Base-by-base conservation (phyloP, 495 filamentous ascomycete species). In the Saxophila tyrrhenica region DNA sequence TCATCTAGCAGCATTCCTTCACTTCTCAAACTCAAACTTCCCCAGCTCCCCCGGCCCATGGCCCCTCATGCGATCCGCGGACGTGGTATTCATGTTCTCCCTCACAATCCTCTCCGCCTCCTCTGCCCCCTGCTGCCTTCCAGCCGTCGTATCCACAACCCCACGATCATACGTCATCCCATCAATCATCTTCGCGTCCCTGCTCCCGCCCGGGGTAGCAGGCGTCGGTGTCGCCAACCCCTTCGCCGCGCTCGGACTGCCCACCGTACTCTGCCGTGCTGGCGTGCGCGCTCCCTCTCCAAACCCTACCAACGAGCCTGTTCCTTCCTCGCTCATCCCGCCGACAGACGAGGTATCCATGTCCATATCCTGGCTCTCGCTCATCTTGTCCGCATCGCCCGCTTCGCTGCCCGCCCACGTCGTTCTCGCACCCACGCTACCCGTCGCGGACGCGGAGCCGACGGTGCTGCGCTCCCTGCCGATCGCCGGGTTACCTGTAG, bases 251-350 rank as follows among this genome's bases (percentile, higher is more conserved):
- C 51, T 45, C 3, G 67, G 68, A 50, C 58, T 65, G 13, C 62
- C 63, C 51, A 64, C 42, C 23, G 55, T 51, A 49, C 64, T 67
- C 25, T 67, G 62, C 32, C 67, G 46, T 22, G 63, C 65, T 3
- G 65, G 65, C 23, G 65, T 90, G 51, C 82, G 83, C 13, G 89
- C 88, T 8, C 87, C 88, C 64, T 94, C 89, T 48, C 89, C 89
- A 55, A 94, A 94, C 0, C 80, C 89, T 9, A 94, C 89, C 24
- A 94, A 70, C 61, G 79, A 84, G 0, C 81, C 85, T 3, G 78
- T 79, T 60, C 90, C 86, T 58, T 95, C 89, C 59, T 95, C 89
- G 55, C 84, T 88, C 73, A 89, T 79, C 58, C 82, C 84, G 55
- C 86, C 81, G 19, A 84, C 77, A 59, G 75, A 81, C 45, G 72